Conservation (phyloP, 1,139 yeast species). For the Geotrichum fermentans region DNA sequence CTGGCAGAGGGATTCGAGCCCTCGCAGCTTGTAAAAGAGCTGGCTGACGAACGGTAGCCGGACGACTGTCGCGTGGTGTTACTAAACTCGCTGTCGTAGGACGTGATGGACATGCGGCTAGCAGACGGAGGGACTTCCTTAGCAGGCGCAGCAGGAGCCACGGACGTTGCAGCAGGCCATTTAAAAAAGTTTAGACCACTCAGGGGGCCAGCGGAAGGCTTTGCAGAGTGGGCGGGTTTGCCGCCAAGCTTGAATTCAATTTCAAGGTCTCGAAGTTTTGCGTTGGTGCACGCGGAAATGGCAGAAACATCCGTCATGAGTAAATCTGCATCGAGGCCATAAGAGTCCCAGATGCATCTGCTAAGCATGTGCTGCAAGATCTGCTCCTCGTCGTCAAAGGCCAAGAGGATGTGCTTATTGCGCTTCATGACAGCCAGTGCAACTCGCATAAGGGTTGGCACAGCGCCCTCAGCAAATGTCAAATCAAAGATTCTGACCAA, state of each 20-base stretch:
- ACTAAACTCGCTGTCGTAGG: constrained; percentile 14
- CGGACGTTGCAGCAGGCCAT: constrained; percentile 15
- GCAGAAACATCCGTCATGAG: constrained; percentile 47
- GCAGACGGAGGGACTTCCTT: not conserved
- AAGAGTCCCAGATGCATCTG: constrained; percentile 47
- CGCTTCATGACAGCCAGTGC: constrained; percentile 53
- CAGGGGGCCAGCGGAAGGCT: constrained; percentile 6
- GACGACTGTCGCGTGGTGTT: constrained; percentile 4
- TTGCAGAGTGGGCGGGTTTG: constrained; percentile 10
- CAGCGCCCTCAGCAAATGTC: constrained; percentile 60
- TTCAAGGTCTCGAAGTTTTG: constrained; percentile 30
- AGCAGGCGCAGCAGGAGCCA: constrained; percentile 6
- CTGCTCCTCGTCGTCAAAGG: constrained; percentile 55
- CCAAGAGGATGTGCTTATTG: constrained; percentile 50
- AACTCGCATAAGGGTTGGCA: constrained; percentile 56
- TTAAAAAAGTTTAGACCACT: constrained; percentile 15
- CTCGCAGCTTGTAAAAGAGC: constrained; percentile 20
- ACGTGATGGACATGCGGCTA: constrained; percentile 15
- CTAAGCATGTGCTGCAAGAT: constrained; percentile 58
- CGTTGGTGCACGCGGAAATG: constrained; percentile 29
- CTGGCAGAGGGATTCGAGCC: not conserved
- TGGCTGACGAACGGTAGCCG: constrained; percentile 14
- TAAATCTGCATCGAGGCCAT: constrained; percentile 45
- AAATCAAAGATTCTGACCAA: constrained; percentile 52
- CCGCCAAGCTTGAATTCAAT: constrained; percentile 23